Evolutionary conservation across 352 stramenopile species (phyloP).

Genomic region (Globisporangium nodosum): DNA sequence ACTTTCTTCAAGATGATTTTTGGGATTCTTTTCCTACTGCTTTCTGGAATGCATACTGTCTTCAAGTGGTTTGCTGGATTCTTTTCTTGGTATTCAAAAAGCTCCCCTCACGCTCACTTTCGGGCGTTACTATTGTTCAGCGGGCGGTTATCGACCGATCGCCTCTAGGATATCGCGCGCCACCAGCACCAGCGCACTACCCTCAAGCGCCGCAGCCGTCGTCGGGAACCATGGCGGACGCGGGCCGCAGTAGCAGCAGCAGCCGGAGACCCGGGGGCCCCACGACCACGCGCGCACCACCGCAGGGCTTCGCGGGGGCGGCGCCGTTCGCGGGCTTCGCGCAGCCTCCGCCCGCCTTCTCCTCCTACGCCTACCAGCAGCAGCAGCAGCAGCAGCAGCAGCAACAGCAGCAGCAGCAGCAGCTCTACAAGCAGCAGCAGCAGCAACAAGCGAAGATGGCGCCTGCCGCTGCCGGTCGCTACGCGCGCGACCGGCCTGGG

Average conservation of each 20-base stretch:
- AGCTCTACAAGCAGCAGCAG: slow-evolving; percentile 22
- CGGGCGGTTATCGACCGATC: background rate
- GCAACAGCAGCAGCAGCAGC: slow-evolving; percentile 23
- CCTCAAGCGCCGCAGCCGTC: background rate
- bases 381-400: slow-evolving; percentile 33
- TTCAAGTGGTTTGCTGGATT: too few relatives aligned
- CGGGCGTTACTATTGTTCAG: background rate
- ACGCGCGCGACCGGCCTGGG: slow-evolving; percentile 8
- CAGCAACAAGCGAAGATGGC: slow-evolving; percentile 15
- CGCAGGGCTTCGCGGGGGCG: slow-evolving; percentile 13
- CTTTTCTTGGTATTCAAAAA: too few relatives aligned
- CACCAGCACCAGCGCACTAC: too few relatives aligned
- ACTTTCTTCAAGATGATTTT: too few relatives aligned
- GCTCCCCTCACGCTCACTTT: background rate
- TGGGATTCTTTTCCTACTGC: too few relatives aligned
- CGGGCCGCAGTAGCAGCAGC: slow-evolving; percentile 1
- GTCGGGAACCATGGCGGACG: slow-evolving; percentile 30
- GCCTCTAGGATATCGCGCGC: too few relatives aligned
- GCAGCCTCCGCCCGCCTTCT: slow-evolving; percentile 23
- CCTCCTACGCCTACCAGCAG: slow-evolving; percentile 17
- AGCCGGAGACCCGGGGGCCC: slow-evolving; percentile 36
- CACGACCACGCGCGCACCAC: slow-evolving; percentile 31
- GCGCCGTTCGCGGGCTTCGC: slow-evolving; percentile 30
- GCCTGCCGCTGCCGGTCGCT: slow-evolving; percentile 5
- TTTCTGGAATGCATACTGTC: too few relatives aligned